Base-by-base conservation (phyloP, 2,329 filamentous ascomycete genomes). In the Clathrospora elynae region DNA sequence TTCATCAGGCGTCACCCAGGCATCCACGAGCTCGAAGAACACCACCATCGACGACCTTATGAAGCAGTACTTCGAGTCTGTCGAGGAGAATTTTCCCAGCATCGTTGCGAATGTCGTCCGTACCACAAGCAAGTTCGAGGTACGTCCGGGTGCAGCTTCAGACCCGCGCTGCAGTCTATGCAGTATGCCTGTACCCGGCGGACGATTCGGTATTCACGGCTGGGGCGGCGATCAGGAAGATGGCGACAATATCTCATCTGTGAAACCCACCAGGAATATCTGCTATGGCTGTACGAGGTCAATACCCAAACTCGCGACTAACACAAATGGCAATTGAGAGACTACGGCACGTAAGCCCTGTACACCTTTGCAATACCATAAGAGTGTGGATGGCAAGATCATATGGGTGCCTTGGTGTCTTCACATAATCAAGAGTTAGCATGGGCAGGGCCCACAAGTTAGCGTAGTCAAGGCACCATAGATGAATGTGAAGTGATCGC, bases 81-180 rank as follows among this genome's bases (percentile, higher is more conserved):
- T 96, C 11, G 91, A 96, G 66, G 82, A 83, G 53, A 87, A 86
- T 46, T 96, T 95, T 62, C 88, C 91, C 3, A 89, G 88, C 41
- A 90, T 97, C 42, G 91, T 99, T 55, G 87, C 91, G 20, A 99
- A 99, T 66, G 93, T 99, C 7, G 92, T 96, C 4, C 83, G 90
- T 50, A 99, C 92, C 22, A 86, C 88, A n/a, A 85, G 84, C 36
- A 96, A 95, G 71, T 77, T 97, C 26, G 76, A 84, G 31, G 72
- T 81, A 17, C 66, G 74, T 0, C 57, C 73, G 14, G 57, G 57
- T 1, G 35, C 55, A 5, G 32, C 41, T 8, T 48, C 44, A n/a
- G 59, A 61, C 13, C 50, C 53, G 7, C 36, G 43, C 6, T 95
- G 90, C 60, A 77, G 79, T 22, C 67, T 92, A 6, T 95, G 90